phyloP scores from a whole-genome alignment of 768 basidiomycete species.

The Leccinum sublutescens region DNA sequence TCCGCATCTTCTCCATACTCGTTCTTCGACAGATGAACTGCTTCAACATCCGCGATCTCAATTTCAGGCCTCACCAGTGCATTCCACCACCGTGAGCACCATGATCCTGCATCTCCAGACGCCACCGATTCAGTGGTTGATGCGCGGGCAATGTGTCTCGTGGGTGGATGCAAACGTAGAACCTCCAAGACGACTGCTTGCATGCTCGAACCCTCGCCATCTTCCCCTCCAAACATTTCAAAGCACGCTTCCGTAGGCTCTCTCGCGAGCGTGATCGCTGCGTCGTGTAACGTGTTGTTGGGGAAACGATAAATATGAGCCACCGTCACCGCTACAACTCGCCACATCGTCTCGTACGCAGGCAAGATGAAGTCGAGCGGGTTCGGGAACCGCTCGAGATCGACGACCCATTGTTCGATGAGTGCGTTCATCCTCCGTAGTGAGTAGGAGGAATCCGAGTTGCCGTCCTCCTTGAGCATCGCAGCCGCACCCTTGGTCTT shows the following conservation, averaged over 20 bases:
- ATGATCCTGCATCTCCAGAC: neutral
- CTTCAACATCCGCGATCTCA: slow-evolving; percentile 27
- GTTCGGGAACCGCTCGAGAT: slow-evolving; percentile 19
- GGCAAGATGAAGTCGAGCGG: slow-evolving; percentile 59
- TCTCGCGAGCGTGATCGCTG: slow-evolving; percentile 26
- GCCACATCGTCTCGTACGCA: slow-evolving; percentile 63
- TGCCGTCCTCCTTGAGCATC: slow-evolving; percentile 15
- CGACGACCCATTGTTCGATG: slow-evolving; percentile 37
- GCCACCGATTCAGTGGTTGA: neutral
- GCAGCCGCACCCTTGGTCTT: slow-evolving; percentile 12
- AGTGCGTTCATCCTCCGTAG: slow-evolving; percentile 36
- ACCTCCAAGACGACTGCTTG: slow-evolving; percentile 27
- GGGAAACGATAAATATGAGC: slow-evolving; percentile 27
- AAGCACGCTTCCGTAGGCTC: slow-evolving; percentile 26
- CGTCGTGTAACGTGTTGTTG: slow-evolving; percentile 17
- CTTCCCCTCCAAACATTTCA: slow-evolving; percentile 9
- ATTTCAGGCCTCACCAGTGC: slow-evolving; percentile 3
- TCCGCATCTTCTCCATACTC: slow-evolving; percentile 34
- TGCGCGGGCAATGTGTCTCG: slow-evolving; percentile 24
- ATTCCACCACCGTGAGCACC: slow-evolving; percentile 15
- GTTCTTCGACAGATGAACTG: slow-evolving; percentile 15
- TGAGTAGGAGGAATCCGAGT: neutral
- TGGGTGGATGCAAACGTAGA: slow-evolving; percentile 30
- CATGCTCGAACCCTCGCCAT: slow-evolving; percentile 18
- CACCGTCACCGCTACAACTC: slow-evolving; percentile 52